These are phyloP conservation scores for Lactarius hengduanensis DNA, from an alignment of 768 basidiomycete species.

Conservation along the genomic window DNA sequence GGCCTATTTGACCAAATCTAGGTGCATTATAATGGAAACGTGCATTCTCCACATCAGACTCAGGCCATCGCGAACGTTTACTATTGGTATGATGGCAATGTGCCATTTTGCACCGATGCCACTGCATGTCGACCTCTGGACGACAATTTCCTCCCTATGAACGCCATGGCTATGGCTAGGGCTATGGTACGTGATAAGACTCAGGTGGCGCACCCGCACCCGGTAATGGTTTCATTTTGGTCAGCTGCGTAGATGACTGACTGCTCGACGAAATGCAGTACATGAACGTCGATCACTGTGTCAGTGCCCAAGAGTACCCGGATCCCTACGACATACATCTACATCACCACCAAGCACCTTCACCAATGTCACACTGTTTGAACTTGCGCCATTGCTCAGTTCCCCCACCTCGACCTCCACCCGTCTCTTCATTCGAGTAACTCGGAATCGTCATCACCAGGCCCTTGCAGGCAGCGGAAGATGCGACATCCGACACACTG, in stretches of 20 bases:
- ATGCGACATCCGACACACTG: neutral
- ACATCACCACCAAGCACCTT: neutral
- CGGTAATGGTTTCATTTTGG: neutral
- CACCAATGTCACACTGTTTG: neutral
- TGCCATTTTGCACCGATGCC: slow-evolving; percentile 22
- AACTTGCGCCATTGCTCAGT: neutral
- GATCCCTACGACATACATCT: slow-evolving; percentile 9
- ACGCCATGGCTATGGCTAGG: neutral
- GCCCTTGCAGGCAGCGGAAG: neutral
- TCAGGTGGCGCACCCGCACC: slow-evolving; percentile 5
- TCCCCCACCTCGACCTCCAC: slow-evolving; percentile 8
- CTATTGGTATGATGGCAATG: slow-evolving; percentile 25
- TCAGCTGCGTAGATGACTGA: neutral
- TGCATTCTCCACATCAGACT: slow-evolving; percentile 10
- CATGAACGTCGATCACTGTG: neutral
- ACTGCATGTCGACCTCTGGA: slow-evolving; percentile 17
- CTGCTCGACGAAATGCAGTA: slow-evolving; percentile 8
- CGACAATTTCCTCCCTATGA: slow-evolving; percentile 15
- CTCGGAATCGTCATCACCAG: slow-evolving; percentile 3
- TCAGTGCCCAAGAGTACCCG: neutral
- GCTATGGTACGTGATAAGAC: slow-evolving; percentile 6
- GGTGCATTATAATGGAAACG: slow-evolving; percentile 9
- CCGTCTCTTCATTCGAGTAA: slow-evolving; percentile 12
- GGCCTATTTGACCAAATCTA: slow-evolving; percentile 22
- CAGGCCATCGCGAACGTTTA: slow-evolving; percentile 20